Evolutionary conservation across 2,329 filamentous ascomycete species (phyloP).

Genomic region (Cytospora chrysosperma): DNA sequence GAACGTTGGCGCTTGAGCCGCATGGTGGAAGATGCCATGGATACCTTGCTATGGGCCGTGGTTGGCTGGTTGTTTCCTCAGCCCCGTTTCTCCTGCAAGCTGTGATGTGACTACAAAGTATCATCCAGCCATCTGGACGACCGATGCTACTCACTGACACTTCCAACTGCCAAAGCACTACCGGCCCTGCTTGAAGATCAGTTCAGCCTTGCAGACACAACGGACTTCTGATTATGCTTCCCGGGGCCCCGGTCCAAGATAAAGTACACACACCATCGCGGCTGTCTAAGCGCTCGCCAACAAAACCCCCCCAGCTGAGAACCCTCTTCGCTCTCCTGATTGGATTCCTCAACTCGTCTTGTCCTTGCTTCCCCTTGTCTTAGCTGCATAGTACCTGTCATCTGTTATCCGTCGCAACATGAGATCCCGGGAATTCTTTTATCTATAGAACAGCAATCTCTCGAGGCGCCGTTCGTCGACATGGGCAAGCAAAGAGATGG

Average conservation of each 20-base stretch:
- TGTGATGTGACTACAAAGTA: no score
- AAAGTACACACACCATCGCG: conserved; percentile 13
- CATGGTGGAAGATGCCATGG: not conserved
- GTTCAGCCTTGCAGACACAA: conserved; percentile 11
- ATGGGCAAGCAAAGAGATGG: not conserved
- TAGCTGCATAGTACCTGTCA: not conserved
- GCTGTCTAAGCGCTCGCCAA: conserved; percentile 14
- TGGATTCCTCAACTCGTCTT: not conserved
- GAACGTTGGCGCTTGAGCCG: not conserved
- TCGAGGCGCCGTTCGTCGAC: conserved; percentile 5
- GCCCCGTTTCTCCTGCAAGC: not conserved
- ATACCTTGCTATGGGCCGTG: not conserved
- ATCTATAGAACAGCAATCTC: conserved; percentile 11
- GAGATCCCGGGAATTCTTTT: not conserved
- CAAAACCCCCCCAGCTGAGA: not conserved
- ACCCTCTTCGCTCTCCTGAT: not conserved
- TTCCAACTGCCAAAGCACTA: not conserved
- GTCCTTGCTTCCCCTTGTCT: conserved; percentile 1
- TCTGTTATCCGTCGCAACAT: not conserved
- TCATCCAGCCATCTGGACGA: not conserved
- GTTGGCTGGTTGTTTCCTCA: not conserved
- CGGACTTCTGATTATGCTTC: not conserved
- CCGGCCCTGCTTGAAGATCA: not conserved
- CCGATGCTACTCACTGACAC: not conserved
- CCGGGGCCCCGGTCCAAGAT: not conserved